Evolutionary conservation across 2,329 filamentous ascomycete species (phyloP), one percentile per base, ranked within the genome.

Genomic region (Alternaria dauci): DNA sequence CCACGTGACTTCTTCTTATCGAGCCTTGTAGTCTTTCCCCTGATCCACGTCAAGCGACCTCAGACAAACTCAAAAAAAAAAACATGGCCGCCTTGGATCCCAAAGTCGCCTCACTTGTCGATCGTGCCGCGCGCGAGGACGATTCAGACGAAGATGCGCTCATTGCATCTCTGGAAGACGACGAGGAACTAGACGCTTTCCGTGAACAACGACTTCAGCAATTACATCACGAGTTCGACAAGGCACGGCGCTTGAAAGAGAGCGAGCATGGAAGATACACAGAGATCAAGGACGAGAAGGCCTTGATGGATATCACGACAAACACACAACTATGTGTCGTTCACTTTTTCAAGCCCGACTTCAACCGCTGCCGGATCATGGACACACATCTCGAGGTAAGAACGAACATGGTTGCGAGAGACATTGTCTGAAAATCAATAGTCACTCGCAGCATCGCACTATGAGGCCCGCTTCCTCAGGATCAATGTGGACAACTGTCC

Each of bases 271-370:
- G 86, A 39, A 81, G 74, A 9, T 87, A 86, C 68, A 78, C 77
- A 7, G 84, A 87, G 69, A 83, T 87, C 72, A 86, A 83, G 52
- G 82, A 83, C 61, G 87, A 89, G 71, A 86, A 88, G 72, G 74
- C 80, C 12, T 75, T 89, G 42, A 83, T 89, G 72, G 83, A 86
- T 64, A 86, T 88, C 64, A 88, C 87, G 8, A 89, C 87, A 8
- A 81, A 82, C 48, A 83, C 83, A 12, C 82, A 86, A 61, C 78
- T 83, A 26, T 88, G 85, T 67, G 81, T 89, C 1, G 84, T 89
- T 25, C 87, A 89, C 72, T 89, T 89, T 74, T 87, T 85, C 73
- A 88, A 89, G 70, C 82, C 86, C 3, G 87, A 89, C 70, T 89
- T 89, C 75, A 81, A 83, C 20, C 83, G 87, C 55, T 89, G 87